Evolutionary conservation across 2,329 filamentous ascomycete genomes (phyloP), one percentile per base, ranked within the genome.

Genomic region (Stagonosporopsis cucurbitacearum): DNA sequence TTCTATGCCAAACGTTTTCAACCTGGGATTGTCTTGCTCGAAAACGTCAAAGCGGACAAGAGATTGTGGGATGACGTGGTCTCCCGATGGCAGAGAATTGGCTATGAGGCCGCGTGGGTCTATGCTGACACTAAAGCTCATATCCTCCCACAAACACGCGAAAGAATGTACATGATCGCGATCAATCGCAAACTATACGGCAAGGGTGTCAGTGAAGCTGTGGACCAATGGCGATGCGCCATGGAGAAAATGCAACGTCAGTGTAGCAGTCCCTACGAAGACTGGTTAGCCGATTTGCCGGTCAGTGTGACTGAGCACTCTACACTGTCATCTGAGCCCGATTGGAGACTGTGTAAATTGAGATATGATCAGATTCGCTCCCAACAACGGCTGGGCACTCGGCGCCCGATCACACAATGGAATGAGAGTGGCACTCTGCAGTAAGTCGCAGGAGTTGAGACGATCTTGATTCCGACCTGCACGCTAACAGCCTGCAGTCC

Each of bases 111-210:
- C 0, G 66, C 69, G 0, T 80, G 78, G 43, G 60, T 79, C 0
- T 76, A 75, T 4, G 75, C 89, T 0, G 88, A 93, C 64, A 88
- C 86, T 0, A 92, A 92, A 67, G 75, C 88, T 3, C 92, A 82
- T 63, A 90, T 91, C 55, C 75, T 93, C 0, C 91, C 91, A 0
- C 90, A 94, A 50, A 91, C 88, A 0, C 30, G 69, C 47, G 33
- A 72, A 12, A 66, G 80, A 9, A 78, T 78, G 23, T 81, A 81
- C 50, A 79, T 81, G 77, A 69, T 79, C 1, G 79, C 77, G n/a
- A 71, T 81, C 19, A 70, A 80, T 13, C 63, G 60, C 13, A 54
- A 51, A 1, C 47, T 60, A 1, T 67, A 57, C 20, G 65, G 67
- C 5, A 61, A 60, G 6, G 36, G 58, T 9, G 54, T 44, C 20